phyloP scores from a whole-genome alignment of 306 rosid genomes.

The Biancaea sappan region DNA sequence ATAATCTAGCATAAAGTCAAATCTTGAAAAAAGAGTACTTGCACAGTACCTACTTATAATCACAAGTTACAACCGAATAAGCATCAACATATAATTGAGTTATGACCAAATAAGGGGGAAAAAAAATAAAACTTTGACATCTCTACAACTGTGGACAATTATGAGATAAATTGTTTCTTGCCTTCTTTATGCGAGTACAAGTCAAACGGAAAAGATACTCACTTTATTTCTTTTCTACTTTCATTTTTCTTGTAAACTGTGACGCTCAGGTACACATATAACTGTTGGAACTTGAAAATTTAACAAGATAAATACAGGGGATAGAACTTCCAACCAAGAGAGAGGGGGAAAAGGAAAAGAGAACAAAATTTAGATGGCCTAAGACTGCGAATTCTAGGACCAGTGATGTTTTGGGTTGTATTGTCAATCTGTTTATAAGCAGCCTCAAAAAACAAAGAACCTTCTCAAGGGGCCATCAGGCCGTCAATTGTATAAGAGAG shows the following conservation, averaged over 20 bases:
- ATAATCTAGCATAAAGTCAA: background rate
- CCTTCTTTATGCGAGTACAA: constrained; percentile 8
- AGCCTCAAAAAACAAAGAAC: constrained; percentile 38
- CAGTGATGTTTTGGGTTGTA: constrained; percentile 36
- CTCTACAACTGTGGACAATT: background rate
- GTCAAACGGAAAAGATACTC: background rate
- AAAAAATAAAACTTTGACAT: too few relatives aligned
- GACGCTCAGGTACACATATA: constrained; percentile 32
- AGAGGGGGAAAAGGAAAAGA: too few relatives aligned
- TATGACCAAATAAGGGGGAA: too few relatives aligned
- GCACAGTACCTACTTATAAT: background rate
- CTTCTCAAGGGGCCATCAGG: constrained; percentile 86
- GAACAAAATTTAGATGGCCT: constrained; percentile 2
- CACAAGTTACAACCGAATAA: too few relatives aligned
- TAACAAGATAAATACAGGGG: constrained; percentile 37
- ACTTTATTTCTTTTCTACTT: constrained; percentile 37
- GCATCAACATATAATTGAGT: too few relatives aligned
- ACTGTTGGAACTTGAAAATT: constrained; percentile 4
- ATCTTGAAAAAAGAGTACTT: background rate
- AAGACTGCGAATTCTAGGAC: constrained; percentile 33
- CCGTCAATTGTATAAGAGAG: constrained; percentile 97
- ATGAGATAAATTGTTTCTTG: background rate
- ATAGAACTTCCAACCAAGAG: constrained; percentile 13
- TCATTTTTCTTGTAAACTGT: constrained; percentile 32
- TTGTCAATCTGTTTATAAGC: constrained; percentile 56